These are phyloP conservation scores for Beauveria medogensis DNA, from an alignment of 2,329 filamentous ascomycete genomes.

Conservation along the genomic window DNA sequence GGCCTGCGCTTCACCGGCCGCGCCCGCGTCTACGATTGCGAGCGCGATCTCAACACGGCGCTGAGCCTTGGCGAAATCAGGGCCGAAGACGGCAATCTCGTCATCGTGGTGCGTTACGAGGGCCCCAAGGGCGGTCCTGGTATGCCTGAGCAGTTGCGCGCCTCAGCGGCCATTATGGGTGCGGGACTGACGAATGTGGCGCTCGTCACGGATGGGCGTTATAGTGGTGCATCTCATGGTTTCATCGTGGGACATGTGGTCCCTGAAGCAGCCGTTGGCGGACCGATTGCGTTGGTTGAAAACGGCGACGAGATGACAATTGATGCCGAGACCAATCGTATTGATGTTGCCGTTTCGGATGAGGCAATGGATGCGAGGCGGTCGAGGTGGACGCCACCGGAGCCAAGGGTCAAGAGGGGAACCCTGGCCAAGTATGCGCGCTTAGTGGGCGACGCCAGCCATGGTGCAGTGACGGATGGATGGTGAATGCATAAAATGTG, in stretches of 20 bases:
- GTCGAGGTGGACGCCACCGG: slow-evolving; percentile 62
- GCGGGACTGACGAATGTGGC: slow-evolving; percentile 81
- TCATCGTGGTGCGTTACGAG: slow-evolving; percentile 87
- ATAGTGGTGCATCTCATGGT: slow-evolving; percentile 79
- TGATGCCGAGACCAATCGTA: slow-evolving; percentile 71
- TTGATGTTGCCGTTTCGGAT: slow-evolving; percentile 57
- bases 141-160: slow-evolving; percentile 92
- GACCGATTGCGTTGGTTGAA: slow-evolving; percentile 74
- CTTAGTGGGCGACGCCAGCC: slow-evolving; percentile 83
- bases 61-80: slow-evolving; percentile 58
- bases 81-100: slow-evolving; percentile 61
- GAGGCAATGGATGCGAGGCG: slow-evolving; percentile 61
- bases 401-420: slow-evolving; percentile 67
- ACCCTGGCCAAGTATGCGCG: slow-evolving; percentile 83
- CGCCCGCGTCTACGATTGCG: slow-evolving; percentile 78
- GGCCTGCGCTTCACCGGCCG: slow-evolving; percentile 67
- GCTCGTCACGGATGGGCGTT: slow-evolving; percentile 85
- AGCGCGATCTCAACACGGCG: slow-evolving; percentile 67
- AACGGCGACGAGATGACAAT: slow-evolving; percentile 82
- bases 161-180: slow-evolving; percentile 85
- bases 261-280: slow-evolving; percentile 82
- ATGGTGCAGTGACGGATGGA: slow-evolving; percentile 77
- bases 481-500: slow-evolving; percentile 17
- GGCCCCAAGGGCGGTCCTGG: slow-evolving; percentile 88
- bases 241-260: slow-evolving; percentile 93